These are phyloP conservation scores for Fusarium papillatum DNA, from an alignment of 2,329 filamentous ascomycete species.

Conservation along the genomic window DNA sequence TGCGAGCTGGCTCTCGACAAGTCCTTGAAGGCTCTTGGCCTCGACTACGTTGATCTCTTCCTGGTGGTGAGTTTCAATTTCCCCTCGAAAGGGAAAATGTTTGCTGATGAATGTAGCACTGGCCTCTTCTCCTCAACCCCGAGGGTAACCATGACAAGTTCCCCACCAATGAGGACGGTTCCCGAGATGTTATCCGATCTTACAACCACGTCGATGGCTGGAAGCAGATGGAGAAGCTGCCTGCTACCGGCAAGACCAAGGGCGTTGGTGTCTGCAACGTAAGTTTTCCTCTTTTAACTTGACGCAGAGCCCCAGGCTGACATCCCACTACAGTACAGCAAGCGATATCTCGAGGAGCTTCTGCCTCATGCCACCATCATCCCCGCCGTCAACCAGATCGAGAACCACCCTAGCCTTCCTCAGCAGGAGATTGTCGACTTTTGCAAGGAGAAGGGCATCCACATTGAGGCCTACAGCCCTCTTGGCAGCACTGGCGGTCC, in stretches of 20 bases:
- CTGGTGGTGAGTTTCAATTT: slow-evolving; percentile 65
- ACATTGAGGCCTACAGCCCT: slow-evolving; percentile 81
- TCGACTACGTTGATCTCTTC: slow-evolving; percentile 87
- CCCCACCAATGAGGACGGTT: slow-evolving; percentile 80
- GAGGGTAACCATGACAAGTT: slow-evolving; percentile 82
- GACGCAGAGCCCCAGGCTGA: background rate
- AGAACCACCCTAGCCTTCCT: slow-evolving; percentile 79
- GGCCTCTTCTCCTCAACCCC: slow-evolving; percentile 86
- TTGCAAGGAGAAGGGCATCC: slow-evolving; percentile 77
- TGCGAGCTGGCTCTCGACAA: slow-evolving; percentile 79
- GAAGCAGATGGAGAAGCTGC: slow-evolving; percentile 80
- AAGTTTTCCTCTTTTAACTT: background rate
- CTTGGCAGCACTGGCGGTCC: slow-evolving; percentile 75
- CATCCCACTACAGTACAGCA: slow-evolving; percentile 60
- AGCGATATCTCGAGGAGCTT: slow-evolving; percentile 67
- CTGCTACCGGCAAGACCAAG: slow-evolving; percentile 69
- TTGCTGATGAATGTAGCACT: slow-evolving; percentile 66
- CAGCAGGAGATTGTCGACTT: slow-evolving; percentile 80
- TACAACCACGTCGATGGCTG: slow-evolving; percentile 83
- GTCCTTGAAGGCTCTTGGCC: slow-evolving; percentile 79
- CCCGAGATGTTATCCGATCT: slow-evolving; percentile 77
- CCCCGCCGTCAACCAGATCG: slow-evolving; percentile 80
- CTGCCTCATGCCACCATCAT: slow-evolving; percentile 65
- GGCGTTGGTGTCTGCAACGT: slow-evolving; percentile 70
- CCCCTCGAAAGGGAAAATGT: background rate